Evolutionary conservation across 176 grass and related monocot species (phyloP).

Genomic region (Rhynchospora pubera): DNA sequence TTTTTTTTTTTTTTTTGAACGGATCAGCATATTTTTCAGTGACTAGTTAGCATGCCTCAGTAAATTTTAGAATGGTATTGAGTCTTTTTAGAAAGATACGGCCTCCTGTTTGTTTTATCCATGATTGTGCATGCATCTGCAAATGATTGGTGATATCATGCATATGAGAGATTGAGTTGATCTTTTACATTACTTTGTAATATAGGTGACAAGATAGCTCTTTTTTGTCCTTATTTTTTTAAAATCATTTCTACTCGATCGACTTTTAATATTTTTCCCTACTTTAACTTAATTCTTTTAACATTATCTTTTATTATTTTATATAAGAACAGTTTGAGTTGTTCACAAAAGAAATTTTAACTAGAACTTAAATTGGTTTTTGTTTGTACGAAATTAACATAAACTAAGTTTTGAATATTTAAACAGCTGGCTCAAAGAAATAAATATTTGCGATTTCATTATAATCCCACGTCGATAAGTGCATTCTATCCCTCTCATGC

Average conservation of each 20-base stretch:
- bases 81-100: slow-evolving; percentile 31
- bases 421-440: background rate
- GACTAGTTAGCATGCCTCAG: background rate
- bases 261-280: background rate
- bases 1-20: background rate
- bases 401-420: background rate
- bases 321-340: background rate
- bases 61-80: slow-evolving; percentile 2
- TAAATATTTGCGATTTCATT: background rate
- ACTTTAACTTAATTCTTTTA: background rate
- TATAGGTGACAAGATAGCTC: background rate
- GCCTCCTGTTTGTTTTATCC: background rate
- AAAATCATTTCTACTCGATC: background rate
- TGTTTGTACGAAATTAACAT: background rate
- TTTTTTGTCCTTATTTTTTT: background rate
- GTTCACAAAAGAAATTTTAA: background rate
- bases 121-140: slow-evolving; percentile 5
- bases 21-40: slow-evolving; percentile 17
- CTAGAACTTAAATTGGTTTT: background rate
- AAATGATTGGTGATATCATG: slow-evolving; percentile 32
- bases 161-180: background rate
- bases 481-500: slow-evolving; percentile 1
- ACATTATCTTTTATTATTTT: background rate
- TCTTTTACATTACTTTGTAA: background rate
- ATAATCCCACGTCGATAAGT: background rate